A percentile compares a stretch with the other conserved stretches of the same genome.
Evolutionary conservation across 2,329 filamentous ascomycete genomes (phyloP).

Genomic region (Xylariaceae sp.): DNA sequence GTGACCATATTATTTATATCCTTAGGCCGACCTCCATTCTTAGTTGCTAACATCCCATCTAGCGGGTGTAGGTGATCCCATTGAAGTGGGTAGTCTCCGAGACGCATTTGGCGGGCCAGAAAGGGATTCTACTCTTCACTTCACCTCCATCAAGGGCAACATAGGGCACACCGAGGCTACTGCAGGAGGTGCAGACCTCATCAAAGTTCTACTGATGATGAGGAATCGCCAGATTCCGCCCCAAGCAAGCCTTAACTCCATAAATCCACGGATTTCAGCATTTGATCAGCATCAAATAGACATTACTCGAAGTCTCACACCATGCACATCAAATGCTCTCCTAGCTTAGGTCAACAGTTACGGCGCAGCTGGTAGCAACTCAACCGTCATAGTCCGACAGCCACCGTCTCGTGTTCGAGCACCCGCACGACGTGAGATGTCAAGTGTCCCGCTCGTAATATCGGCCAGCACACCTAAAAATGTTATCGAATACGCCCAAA

Average conservation of each 20-base stretch:
- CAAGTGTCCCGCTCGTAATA: background rate
- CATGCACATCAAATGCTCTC: background rate
- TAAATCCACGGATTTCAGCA: constrained; percentile 10
- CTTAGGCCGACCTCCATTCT: background rate
- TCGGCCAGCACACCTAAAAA: background rate
- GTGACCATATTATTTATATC: background rate
- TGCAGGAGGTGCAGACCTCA: constrained; percentile 7
- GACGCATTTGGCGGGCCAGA: constrained; percentile 8
- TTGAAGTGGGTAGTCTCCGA: constrained; percentile 10
- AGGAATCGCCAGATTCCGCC: constrained; percentile 7
- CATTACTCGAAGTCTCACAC: background rate
- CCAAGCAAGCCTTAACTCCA: constrained; percentile 3
- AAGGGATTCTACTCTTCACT: constrained; percentile 4
- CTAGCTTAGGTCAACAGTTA: constrained; percentile 13
- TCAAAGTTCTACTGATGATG: constrained; percentile 17
- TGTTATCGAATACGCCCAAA: background rate
- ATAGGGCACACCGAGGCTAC: constrained; percentile 13
- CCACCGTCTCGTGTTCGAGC: background rate
- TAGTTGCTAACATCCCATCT: background rate
- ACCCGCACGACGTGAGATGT: background rate
- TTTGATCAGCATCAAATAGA: constrained; percentile 4
- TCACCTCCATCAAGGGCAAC: constrained; percentile 11
- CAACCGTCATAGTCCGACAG: constrained; percentile 5
- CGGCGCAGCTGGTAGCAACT: constrained; percentile 14
- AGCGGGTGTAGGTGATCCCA: constrained; percentile 8